phyloP scores from a whole-genome alignment of 805 yeast genomes.

The Brettanomyces nanus region DNA sequence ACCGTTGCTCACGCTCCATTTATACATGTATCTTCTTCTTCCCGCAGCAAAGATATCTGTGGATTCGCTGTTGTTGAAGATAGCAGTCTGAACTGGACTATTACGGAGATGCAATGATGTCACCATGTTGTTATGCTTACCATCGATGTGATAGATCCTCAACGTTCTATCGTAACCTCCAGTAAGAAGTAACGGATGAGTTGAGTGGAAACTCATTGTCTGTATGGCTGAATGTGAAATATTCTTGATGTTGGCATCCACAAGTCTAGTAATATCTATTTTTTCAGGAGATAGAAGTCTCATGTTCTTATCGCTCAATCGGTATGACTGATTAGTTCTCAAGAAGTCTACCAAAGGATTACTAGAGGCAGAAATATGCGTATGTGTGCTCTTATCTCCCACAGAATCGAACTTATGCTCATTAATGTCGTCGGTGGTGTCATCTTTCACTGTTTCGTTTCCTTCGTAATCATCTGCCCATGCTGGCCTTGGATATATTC shows the following conservation, averaged over 20 bases:
- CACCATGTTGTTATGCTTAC: slow-evolving; percentile 70
- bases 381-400: slow-evolving; percentile 8
- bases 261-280: slow-evolving; percentile 71
- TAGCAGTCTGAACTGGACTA: slow-evolving; percentile 73
- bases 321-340: slow-evolving; percentile 25
- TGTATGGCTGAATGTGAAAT: slow-evolving; percentile 78
- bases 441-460: slow-evolving; percentile 21
- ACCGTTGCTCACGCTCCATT: slow-evolving; percentile 67
- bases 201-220: slow-evolving; percentile 74
- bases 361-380: slow-evolving; percentile 17
- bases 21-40: slow-evolving; percentile 83
- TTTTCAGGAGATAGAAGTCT: slow-evolving; percentile 60
- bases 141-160: slow-evolving; percentile 85
- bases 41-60: slow-evolving; percentile 76
- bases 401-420: slow-evolving; percentile 9
- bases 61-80: slow-evolving; percentile 43
- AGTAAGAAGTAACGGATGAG: slow-evolving; percentile 73
- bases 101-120: slow-evolving; percentile 74
- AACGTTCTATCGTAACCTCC: slow-evolving; percentile 91
- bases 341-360: slow-evolving; percentile 27
- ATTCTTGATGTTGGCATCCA: slow-evolving; percentile 74
- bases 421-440: slow-evolving; percentile 11
- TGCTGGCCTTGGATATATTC: slow-evolving; percentile 71
- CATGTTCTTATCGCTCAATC: slow-evolving; percentile 27
- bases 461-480: slow-evolving; percentile 65